A percentile compares a stretch with the other conserved stretches of the same genome.
Conservation (phyloP, 139 green algal species). For the Zygnema cylindricum region DNA sequence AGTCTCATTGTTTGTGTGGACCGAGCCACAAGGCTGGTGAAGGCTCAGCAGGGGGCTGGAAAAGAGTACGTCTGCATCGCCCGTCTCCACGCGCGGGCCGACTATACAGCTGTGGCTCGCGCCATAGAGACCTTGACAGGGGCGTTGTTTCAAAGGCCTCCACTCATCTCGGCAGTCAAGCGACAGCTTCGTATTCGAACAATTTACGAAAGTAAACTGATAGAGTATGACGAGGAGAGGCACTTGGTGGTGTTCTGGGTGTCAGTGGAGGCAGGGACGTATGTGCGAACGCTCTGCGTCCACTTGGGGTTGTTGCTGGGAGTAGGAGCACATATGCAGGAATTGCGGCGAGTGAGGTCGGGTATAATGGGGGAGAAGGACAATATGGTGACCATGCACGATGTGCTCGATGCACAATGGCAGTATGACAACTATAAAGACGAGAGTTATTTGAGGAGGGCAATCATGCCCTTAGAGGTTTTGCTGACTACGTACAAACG, state of each 20-base stretch:
- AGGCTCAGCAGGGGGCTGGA: slow-evolving; percentile 95
- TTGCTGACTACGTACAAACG: slow-evolving; percentile 96
- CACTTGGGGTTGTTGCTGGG: slow-evolving; percentile 96
- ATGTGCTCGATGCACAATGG: slow-evolving; percentile 96
- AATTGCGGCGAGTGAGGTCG: slow-evolving; percentile 91
- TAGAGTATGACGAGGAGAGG: slow-evolving; percentile 93
- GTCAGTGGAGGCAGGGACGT: slow-evolving; percentile 95
- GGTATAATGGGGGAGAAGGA: slow-evolving; percentile 96
- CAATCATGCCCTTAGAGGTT: slow-evolving; percentile 94
- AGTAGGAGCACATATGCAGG: slow-evolving; percentile 94
- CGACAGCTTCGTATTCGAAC: slow-evolving; percentile 96
- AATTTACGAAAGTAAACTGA: slow-evolving; percentile 94
- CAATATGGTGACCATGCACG: slow-evolving; percentile 99
- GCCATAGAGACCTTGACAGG: slow-evolving; percentile 79
- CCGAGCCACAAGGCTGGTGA: slow-evolving; percentile 96
- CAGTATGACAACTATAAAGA: slow-evolving; percentile 91
- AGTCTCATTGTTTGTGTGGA: slow-evolving; percentile 98
- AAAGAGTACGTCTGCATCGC: slow-evolving; percentile 98
- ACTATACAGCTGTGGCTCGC: slow-evolving; percentile 69
- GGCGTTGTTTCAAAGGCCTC: slow-evolving; percentile 93
- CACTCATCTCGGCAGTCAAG: slow-evolving; percentile 98
- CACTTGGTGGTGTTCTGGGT: slow-evolving; percentile 97
- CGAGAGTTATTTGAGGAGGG: slow-evolving; percentile 89
- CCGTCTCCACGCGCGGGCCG: slow-evolving; percentile 74
- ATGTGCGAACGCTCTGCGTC: slow-evolving; percentile 96